These are phyloP conservation scores for Boletus eberwhitei DNA, from an alignment of 768 basidiomycete species.

Conservation along the genomic window DNA sequence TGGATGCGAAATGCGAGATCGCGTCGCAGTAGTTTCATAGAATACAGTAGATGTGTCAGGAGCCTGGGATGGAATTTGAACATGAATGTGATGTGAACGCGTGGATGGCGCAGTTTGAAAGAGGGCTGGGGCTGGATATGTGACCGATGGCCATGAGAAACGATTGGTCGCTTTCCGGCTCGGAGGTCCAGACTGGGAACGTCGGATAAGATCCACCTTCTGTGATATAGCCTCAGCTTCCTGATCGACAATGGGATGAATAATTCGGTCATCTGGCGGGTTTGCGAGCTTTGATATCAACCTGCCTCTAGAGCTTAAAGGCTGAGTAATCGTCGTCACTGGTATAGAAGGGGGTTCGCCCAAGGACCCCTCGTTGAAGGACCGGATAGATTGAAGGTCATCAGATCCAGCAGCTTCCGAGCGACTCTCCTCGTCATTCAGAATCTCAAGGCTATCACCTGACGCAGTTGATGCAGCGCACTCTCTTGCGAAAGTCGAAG, in stretches of 20 bases:
- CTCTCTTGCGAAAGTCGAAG: slow-evolving; percentile 58
- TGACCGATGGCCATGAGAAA: slow-evolving; percentile 39
- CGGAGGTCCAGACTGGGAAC: slow-evolving; percentile 44
- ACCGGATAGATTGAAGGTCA: slow-evolving; percentile 65
- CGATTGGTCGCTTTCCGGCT: slow-evolving; percentile 35
- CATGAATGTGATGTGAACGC: slow-evolving; percentile 31
- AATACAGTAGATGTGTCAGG: slow-evolving; percentile 58
- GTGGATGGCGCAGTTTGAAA: slow-evolving; percentile 41
- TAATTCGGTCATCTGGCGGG: not conserved
- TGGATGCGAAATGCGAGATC: slow-evolving; percentile 24
- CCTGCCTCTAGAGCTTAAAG: slow-evolving; percentile 26
- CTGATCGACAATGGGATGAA: slow-evolving; percentile 1
- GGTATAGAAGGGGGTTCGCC: slow-evolving; percentile 14
- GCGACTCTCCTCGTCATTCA: slow-evolving; percentile 62
- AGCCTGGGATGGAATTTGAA: slow-evolving; percentile 28
- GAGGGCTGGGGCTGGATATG: slow-evolving; percentile 46
- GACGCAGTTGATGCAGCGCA: slow-evolving; percentile 49
- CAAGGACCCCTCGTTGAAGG: slow-evolving; percentile 53
- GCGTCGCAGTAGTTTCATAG: slow-evolving; percentile 55
- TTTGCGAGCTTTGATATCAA: slow-evolving; percentile 14
- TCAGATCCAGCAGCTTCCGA: slow-evolving; percentile 64
- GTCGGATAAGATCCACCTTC: slow-evolving; percentile 39
- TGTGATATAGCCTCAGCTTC: slow-evolving; percentile 24
- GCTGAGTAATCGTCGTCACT: slow-evolving; percentile 4
- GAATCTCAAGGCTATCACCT: slow-evolving; percentile 54